Evolutionary conservation across 305 asterid genomes (phyloP).

Genomic region (Galium porrigens): DNA sequence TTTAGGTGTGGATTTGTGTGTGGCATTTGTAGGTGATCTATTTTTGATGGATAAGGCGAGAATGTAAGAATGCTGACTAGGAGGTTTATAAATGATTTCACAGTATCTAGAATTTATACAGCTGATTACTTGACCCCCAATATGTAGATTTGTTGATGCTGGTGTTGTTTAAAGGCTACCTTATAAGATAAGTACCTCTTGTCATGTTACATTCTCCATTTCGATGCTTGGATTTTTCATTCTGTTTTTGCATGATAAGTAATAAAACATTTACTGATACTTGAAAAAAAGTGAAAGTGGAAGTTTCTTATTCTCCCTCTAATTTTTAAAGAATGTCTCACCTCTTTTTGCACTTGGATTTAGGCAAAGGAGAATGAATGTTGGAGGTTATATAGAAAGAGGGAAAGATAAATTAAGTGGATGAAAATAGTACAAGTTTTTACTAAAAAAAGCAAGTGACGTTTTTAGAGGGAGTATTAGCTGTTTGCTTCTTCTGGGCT

Average conservation of each 20-base stretch:
- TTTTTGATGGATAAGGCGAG: no score
- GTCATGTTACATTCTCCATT: neutral
- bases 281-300: neutral
- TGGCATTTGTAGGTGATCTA: no score
- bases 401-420: no score
- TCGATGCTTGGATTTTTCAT: neutral
- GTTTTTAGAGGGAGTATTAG: neutral
- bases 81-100: no score
- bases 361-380: no score
- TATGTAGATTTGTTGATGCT: neutral
- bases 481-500: neutral
- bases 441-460: no score
- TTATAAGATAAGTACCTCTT: neutral
- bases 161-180: neutral
- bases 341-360: no score
- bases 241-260: neutral
- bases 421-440: no score
- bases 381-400: no score
- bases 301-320: neutral
- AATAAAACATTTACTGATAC: neutral
- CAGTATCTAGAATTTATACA: no score
- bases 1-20: neutral
- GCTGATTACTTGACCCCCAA: no score
- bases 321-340: no score
- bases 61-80: neutral